These are phyloP conservation scores for Coemansia sp. DNA, from an alignment of 192 early-diverging fungal genomes.

Conservation along the genomic window DNA sequence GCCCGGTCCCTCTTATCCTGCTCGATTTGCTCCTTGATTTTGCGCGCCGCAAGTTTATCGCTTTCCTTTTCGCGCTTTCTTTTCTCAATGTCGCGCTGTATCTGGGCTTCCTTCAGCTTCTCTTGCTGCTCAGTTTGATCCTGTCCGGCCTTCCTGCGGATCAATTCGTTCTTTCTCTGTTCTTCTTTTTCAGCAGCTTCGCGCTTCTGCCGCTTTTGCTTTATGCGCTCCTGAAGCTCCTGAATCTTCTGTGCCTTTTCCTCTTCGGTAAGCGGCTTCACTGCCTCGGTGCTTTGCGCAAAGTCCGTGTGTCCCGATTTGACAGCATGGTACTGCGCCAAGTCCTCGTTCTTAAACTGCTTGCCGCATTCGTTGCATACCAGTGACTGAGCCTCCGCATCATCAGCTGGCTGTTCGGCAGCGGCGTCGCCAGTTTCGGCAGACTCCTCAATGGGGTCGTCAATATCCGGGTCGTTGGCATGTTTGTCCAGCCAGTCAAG, in stretches of 20 bases:
- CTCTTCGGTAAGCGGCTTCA: slow-evolving; percentile 73
- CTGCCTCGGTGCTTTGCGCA: slow-evolving; percentile 63
- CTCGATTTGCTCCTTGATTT: slow-evolving; percentile 69
- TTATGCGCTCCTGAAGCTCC: slow-evolving; percentile 63
- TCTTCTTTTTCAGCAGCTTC: slow-evolving; percentile 63
- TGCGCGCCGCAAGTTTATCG: slow-evolving; percentile 62
- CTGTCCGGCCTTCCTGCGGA: slow-evolving; percentile 62
- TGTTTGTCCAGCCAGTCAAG: slow-evolving; percentile 54
- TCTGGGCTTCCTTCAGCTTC: slow-evolving; percentile 57
- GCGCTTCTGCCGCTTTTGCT: slow-evolving; percentile 59
- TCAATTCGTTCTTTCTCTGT: slow-evolving; percentile 60
- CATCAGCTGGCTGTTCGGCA: background rate
- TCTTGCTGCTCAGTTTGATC: slow-evolving; percentile 64
- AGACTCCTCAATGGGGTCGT: slow-evolving; percentile 12
- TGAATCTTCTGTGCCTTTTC: slow-evolving; percentile 70
- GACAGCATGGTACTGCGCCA: slow-evolving; percentile 67
- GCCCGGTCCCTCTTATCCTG: slow-evolving; percentile 68
- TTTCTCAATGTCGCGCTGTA: slow-evolving; percentile 60
- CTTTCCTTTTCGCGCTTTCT: slow-evolving; percentile 68
- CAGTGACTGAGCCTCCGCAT: slow-evolving; percentile 42
- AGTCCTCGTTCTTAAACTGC: slow-evolving; percentile 59
- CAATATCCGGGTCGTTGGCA: slow-evolving; percentile 27
- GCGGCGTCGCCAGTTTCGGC: slow-evolving; percentile 1
- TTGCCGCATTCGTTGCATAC: slow-evolving; percentile 71
- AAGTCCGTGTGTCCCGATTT: slow-evolving; percentile 70